These are phyloP conservation scores for Micractinium sp. DNA, from an alignment of 139 green algal genomes.

Conservation along the genomic window DNA sequence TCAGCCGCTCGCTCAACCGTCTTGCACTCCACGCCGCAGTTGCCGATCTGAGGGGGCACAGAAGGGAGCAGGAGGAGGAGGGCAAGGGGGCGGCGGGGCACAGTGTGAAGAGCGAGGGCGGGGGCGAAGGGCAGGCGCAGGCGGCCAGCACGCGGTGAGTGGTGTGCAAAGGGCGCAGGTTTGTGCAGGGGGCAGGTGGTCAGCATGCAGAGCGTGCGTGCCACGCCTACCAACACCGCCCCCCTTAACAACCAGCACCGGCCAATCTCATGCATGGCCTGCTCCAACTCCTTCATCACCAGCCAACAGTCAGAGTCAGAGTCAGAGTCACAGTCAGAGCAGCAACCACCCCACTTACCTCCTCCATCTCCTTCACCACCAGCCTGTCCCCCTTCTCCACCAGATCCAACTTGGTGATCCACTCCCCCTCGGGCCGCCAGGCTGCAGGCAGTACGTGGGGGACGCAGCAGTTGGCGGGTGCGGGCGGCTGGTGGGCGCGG, in stretches of 20 bases:
- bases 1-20: slow-evolving; percentile 78
- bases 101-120: background rate
- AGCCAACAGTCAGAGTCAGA: background rate
- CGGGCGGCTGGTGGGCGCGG: no score
- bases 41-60: slow-evolving; percentile 36
- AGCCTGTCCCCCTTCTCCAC: slow-evolving; percentile 67
- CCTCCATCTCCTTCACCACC: slow-evolving; percentile 62
- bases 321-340: background rate
- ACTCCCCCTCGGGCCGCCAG: slow-evolving; percentile 68
- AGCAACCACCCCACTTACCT: slow-evolving; percentile 39
- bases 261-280: background rate
- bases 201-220: no score
- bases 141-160: no score
- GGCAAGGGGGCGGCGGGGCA: background rate
- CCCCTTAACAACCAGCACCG: no score
- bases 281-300: background rate
- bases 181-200: no score
- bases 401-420: slow-evolving; percentile 80
- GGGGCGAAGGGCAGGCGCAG: no score
- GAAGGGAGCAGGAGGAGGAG: background rate
- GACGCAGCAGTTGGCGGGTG: no score
- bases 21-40: slow-evolving; percentile 75
- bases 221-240: no score
- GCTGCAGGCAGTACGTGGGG: background rate
- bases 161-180: no score